Evolutionary conservation across 768 basidiomycete species (phyloP).

Genomic region (Phaeotremella skinneri): DNA sequence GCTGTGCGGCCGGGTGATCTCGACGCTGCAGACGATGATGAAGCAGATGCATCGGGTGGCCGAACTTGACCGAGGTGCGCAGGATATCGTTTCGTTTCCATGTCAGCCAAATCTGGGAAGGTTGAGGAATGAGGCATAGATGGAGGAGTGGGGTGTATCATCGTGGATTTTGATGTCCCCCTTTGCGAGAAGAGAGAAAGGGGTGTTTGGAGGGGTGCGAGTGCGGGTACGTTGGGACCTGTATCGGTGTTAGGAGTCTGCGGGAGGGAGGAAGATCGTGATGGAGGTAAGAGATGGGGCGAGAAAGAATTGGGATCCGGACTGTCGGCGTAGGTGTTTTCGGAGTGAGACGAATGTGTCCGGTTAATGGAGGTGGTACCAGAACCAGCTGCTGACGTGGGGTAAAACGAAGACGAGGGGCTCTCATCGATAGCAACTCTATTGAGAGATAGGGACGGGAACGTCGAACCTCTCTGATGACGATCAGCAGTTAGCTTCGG

Average conservation of each 20-base stretch:
- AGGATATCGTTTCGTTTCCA: constrained; percentile 32
- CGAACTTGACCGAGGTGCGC: constrained; percentile 23
- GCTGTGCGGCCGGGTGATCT: neutral
- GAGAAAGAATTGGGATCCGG: neutral
- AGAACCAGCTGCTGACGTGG: neutral
- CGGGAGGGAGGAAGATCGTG: constrained; percentile 18
- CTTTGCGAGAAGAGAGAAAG: constrained; percentile 17
- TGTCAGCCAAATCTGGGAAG: constrained; percentile 3
- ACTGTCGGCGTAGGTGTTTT: neutral
- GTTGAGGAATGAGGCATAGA: neutral
- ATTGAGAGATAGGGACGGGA: constrained; percentile 17
- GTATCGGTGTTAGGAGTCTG: constrained; percentile 9
- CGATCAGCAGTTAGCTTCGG: too few species aligned
- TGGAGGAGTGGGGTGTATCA: neutral
- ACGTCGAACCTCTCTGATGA: constrained; percentile 21
- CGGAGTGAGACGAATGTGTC: neutral
- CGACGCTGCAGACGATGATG: constrained; percentile 24
- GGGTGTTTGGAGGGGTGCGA: constrained; percentile 5
- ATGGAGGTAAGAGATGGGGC: constrained; percentile 16
- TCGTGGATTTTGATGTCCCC: neutral
- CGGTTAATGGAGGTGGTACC: neutral
- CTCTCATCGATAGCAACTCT: constrained; percentile 16
- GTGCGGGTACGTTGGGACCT: neutral
- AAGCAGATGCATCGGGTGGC: constrained; percentile 9
- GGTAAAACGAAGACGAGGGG: neutral